Evolutionary conservation across 192 early-diverging fungal genomes (phyloP).

Genomic region (Coemansia sp.): DNA sequence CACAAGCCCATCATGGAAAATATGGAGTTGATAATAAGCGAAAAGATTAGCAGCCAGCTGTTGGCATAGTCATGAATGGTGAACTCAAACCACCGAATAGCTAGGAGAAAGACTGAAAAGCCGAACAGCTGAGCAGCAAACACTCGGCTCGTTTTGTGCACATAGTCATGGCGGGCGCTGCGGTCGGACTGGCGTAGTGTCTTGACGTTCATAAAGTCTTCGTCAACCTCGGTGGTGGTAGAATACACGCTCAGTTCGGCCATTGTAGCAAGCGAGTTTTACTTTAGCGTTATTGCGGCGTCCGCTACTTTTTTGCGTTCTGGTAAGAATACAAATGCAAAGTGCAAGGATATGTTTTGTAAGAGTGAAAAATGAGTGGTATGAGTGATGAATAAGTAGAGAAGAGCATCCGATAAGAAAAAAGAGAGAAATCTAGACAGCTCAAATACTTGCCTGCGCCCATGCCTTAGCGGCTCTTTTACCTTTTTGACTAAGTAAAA

Average conservation of each 20-base stretch:
- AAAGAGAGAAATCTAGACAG: background rate
- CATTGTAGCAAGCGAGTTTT: background rate
- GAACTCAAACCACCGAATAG: slow-evolving; percentile 2
- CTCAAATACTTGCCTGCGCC: background rate
- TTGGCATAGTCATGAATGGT: slow-evolving; percentile 7
- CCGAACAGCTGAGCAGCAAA: slow-evolving; percentile 4
- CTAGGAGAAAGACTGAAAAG: slow-evolving; percentile 2
- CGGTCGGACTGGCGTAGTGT: background rate
- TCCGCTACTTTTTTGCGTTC: background rate
- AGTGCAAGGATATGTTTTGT: background rate
- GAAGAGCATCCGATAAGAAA: background rate
- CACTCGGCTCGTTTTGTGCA: background rate
- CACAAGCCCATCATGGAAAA: background rate
- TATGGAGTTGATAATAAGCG: background rate
- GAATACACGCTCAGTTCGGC: background rate
- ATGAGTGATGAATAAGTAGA: background rate
- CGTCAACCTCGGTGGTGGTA: background rate
- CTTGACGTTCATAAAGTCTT: slow-evolving; percentile 4
- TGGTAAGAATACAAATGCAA: background rate
- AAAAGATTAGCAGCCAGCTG: slow-evolving; percentile 5
- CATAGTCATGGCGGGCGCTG: background rate
- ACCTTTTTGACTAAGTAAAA: background rate
- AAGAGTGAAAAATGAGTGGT: background rate
- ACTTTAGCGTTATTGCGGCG: background rate
- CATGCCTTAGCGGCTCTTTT: background rate